Evolutionary conservation across 768 basidiomycete species (phyloP).

Genomic region (Mycena belliarum): DNA sequence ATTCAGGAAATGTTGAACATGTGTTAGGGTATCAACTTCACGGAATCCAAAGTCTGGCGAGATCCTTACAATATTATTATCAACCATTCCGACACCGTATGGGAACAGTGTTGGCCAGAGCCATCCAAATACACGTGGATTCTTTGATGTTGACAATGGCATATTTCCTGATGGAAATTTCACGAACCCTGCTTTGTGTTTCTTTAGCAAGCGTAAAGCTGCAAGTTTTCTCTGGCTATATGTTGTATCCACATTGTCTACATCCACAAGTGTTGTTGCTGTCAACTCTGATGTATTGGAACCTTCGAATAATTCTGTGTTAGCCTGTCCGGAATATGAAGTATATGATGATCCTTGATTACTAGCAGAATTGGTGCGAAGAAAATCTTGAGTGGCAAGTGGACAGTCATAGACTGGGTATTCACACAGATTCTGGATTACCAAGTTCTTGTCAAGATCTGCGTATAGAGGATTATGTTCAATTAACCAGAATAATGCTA

Average conservation of each 20-base stretch:
- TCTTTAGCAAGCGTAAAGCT: conserved; percentile 4
- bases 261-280: conserved; percentile 18
- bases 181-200: conserved; percentile 9
- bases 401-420: conserved; percentile 20
- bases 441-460: conserved; percentile 11
- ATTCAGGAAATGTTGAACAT: conserved; percentile 6
- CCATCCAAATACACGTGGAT: conserved; percentile 19
- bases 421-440: conserved; percentile 1
- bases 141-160: conserved; percentile 18
- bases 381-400: conserved; percentile 1
- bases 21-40: conserved; percentile 1
- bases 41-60: conserved; percentile 1
- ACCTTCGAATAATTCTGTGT: conserved; percentile 8
- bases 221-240: conserved; percentile 19
- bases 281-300: background rate
- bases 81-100: conserved; percentile 24
- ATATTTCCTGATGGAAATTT: conserved; percentile 18
- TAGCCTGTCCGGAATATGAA: conserved; percentile 20
- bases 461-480: conserved; percentile 8
- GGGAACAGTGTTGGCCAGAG: conserved; percentile 27
- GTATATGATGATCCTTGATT: conserved; percentile 18
- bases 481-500: background rate
- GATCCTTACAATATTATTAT: conserved; percentile 8
- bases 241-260: conserved; percentile 11
- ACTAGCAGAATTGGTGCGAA: conserved; percentile 9